Evolutionary conservation across 192 early-diverging fungal genomes (phyloP).

Genomic region (Backusella liffmaniae): DNA sequence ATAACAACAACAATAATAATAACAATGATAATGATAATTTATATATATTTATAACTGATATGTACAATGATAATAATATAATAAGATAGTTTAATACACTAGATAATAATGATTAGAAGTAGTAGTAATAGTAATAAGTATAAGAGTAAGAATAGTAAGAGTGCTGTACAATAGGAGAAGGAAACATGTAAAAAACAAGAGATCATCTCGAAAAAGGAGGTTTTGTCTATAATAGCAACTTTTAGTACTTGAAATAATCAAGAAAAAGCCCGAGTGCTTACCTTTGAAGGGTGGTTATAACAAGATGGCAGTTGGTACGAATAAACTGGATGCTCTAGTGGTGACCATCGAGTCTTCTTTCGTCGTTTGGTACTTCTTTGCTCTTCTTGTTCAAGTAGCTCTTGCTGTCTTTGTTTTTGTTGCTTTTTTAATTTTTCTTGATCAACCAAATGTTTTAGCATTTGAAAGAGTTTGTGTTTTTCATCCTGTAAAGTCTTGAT

Average conservation of each 20-base stretch:
- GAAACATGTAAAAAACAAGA: neutral
- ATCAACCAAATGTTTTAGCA: constrained; percentile 9
- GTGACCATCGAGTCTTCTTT: neutral
- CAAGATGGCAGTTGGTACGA: neutral
- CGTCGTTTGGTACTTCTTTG: neutral
- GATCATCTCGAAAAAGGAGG: neutral
- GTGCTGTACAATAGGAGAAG: neutral
- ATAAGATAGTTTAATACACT: too few species aligned
- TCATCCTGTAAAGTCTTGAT: constrained; percentile 6
- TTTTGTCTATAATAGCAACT: neutral
- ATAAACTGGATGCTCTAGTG: neutral
- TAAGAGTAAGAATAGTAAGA: neutral
- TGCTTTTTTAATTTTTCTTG: neutral
- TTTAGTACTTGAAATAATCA: too few species aligned
- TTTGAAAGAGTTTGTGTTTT: constrained; percentile 18
- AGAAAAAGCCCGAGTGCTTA: neutral
- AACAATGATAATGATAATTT: too few species aligned
- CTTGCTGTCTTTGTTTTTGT: neutral
- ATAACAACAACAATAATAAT: too few species aligned
- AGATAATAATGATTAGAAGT: neutral
- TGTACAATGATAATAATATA: too few species aligned
- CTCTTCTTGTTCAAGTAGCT: neutral
- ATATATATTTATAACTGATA: too few species aligned
- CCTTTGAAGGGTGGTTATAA: neutral
- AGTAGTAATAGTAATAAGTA: neutral